phyloP scores from a whole-genome alignment of 2,329 filamentous ascomycete species.

The Neonectria punicea region DNA sequence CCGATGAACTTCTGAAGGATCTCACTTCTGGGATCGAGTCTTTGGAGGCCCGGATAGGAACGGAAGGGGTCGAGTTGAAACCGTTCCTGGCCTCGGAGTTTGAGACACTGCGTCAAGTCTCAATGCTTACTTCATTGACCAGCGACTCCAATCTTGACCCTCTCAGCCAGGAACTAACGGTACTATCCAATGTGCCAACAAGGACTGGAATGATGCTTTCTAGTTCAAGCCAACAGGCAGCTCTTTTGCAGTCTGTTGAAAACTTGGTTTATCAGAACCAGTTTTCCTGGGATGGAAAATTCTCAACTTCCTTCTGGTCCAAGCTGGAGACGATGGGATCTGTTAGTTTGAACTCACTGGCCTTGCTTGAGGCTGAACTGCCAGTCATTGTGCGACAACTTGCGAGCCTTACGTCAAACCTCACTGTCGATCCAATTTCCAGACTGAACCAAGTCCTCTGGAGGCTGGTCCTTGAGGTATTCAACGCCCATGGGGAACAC shows the following conservation, averaged over 20 bases:
- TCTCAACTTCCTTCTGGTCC: slow-evolving; percentile 60
- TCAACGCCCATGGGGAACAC: slow-evolving; percentile 51
- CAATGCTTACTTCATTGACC: slow-evolving; percentile 51
- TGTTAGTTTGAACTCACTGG: slow-evolving; percentile 69
- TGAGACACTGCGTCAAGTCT: slow-evolving; percentile 65
- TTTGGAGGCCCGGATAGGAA: slow-evolving; percentile 59
- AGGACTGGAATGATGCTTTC: slow-evolving; percentile 48
- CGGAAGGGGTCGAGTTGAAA: slow-evolving; percentile 52
- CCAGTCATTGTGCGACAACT: slow-evolving; percentile 68
- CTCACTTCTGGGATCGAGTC: slow-evolving; percentile 62
- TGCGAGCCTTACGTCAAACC: slow-evolving; percentile 58
- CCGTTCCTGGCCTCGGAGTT: slow-evolving; percentile 67
- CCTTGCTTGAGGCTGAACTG: slow-evolving; percentile 72
- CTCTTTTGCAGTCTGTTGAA: slow-evolving; percentile 59
- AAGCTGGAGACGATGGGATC: slow-evolving; percentile 63
- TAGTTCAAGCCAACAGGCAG: slow-evolving; percentile 49
- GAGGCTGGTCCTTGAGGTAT: slow-evolving; percentile 55
- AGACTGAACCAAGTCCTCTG: slow-evolving; percentile 61
- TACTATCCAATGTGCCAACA: slow-evolving; percentile 58
- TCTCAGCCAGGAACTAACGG: slow-evolving; percentile 53
- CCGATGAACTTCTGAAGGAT: slow-evolving; percentile 59
- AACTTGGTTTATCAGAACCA: slow-evolving; percentile 54
- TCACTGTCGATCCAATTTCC: slow-evolving; percentile 61
- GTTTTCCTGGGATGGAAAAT: slow-evolving; percentile 54
- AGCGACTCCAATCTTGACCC: slow-evolving; percentile 1